Evolutionary conservation across 768 basidiomycete species (phyloP).

Genomic region (Hortiboletus flavorubellus): DNA sequence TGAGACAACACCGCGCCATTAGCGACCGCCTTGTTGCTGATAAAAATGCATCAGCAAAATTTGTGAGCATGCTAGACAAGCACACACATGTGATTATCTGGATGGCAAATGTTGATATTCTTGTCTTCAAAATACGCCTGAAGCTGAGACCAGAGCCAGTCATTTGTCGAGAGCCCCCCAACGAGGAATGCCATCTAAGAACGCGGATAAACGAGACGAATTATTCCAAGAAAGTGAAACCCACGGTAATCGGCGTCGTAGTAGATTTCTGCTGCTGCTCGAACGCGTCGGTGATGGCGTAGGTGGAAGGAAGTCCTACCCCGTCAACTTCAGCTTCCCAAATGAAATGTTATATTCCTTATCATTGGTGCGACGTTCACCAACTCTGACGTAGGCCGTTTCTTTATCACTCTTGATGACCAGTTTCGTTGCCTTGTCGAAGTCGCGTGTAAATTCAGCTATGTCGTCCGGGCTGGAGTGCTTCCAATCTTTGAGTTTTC

Average conservation of each 20-base stretch:
- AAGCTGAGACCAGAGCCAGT: slow-evolving; percentile 11
- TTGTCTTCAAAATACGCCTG: slow-evolving; percentile 6
- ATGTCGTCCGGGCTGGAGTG: background rate
- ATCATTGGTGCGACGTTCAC: background rate
- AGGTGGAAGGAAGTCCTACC: slow-evolving; percentile 1
- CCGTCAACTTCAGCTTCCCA: slow-evolving; percentile 13
- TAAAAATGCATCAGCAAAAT: background rate
- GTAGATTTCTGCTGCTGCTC: slow-evolving; percentile 6
- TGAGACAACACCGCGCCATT: background rate
- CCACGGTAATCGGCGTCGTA: background rate
- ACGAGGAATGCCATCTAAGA: slow-evolving; percentile 13
- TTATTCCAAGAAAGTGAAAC: background rate
- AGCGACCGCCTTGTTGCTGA: slow-evolving; percentile 10
- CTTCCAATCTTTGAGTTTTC: slow-evolving; percentile 1
- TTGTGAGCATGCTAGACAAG: background rate
- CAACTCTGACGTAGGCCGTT: slow-evolving; percentile 11
- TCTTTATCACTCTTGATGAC: slow-evolving; percentile 5
- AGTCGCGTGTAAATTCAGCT: slow-evolving; percentile 2
- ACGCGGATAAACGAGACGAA: background rate
- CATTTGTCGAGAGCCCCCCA: slow-evolving; percentile 8
- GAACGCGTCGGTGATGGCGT: slow-evolving; percentile 4
- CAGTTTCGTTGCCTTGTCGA: slow-evolving; percentile 2
- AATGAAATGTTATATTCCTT: background rate
- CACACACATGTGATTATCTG: slow-evolving; percentile 9
- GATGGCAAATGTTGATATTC: slow-evolving; percentile 1